A percentile compares a stretch with the other conserved stretches of the same genome.
phyloP scores from a whole-genome alignment of 768 basidiomycete genomes.

The Naganishia vishniacii region DNA sequence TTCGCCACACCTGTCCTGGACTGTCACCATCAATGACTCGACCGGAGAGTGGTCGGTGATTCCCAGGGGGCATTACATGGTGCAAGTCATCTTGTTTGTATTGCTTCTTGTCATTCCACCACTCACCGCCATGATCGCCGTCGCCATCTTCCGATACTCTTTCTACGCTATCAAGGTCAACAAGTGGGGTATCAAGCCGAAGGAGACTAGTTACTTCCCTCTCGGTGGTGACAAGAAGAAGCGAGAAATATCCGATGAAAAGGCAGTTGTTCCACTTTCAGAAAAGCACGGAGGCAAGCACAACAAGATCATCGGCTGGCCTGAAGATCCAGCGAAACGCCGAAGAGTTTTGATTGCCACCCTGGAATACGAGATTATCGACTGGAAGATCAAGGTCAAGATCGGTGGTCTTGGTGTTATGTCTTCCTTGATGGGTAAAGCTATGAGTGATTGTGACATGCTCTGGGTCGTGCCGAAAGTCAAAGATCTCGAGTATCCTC shows the following conservation, averaged over 20 bases:
- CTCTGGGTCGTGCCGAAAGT: constrained; percentile 93
- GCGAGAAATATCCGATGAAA: constrained; percentile 46
- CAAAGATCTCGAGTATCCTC: constrained; percentile 86
- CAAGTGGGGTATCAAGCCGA: constrained; percentile 76
- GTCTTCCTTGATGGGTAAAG: constrained; percentile 96
- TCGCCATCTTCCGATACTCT: constrained; percentile 83
- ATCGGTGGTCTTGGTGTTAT: constrained; percentile 96
- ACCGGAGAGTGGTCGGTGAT: constrained; percentile 69
- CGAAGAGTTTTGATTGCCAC: constrained; percentile 87
- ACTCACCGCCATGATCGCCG: constrained; percentile 76
- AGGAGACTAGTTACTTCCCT: constrained; percentile 69
- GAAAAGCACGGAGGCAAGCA: constrained; percentile 65
- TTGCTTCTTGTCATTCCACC: constrained; percentile 74
- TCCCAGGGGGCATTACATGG: constrained; percentile 72
- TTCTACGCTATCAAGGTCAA: constrained; percentile 96
- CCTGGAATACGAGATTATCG: constrained; percentile 91
- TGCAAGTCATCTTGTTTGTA: constrained; percentile 82
- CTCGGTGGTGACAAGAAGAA: constrained; percentile 72
- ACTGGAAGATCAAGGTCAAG: constrained; percentile 97
- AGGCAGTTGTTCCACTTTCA: constrained; percentile 52
- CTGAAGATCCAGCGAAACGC: constrained; percentile 83
- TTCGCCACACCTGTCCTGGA: constrained; percentile 80
- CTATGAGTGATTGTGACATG: constrained; percentile 92
- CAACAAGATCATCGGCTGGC: constrained; percentile 93
- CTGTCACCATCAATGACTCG: constrained; percentile 69